Conservation (phyloP, 768 basidiomycete species). For the Mycena albidolilacea region DNA sequence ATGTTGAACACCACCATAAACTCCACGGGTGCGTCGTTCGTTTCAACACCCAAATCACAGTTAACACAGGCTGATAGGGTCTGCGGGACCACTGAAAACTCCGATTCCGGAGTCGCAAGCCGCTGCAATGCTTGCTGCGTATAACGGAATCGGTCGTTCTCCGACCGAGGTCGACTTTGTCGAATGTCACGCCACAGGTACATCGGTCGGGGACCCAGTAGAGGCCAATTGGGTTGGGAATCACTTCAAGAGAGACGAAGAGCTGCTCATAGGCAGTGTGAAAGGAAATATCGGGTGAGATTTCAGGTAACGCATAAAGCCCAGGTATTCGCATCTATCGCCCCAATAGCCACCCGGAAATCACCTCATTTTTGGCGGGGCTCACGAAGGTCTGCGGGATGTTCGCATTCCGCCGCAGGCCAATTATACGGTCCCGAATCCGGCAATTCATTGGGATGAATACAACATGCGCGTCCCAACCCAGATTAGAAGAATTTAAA, state of each 20-base stretch:
- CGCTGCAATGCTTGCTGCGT: slow-evolving; percentile 57
- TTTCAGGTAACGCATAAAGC: too few relatives aligned
- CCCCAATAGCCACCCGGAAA: slow-evolving; percentile 48
- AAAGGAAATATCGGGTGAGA: slow-evolving; percentile 63
- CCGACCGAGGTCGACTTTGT: slow-evolving; percentile 63
- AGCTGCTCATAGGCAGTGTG: slow-evolving; percentile 58
- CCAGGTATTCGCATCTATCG: not conserved
- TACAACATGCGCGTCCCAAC: slow-evolving; percentile 31
- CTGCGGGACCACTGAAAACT: slow-evolving; percentile 53
- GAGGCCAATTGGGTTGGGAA: slow-evolving; percentile 67
- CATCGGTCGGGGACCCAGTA: slow-evolving; percentile 63
- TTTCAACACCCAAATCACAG: too few relatives aligned
- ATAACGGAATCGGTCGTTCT: slow-evolving; percentile 45
- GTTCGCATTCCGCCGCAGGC: slow-evolving; percentile 43
- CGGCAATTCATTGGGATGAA: slow-evolving; percentile 51
- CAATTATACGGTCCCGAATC: slow-evolving; percentile 49
- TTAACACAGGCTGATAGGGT: slow-evolving; percentile 2
- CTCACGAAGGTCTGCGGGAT: slow-evolving; percentile 54
- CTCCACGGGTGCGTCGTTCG: slow-evolving; percentile 45
- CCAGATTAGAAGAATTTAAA: not conserved
- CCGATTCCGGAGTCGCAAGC: slow-evolving; percentile 56
- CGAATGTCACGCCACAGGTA: slow-evolving; percentile 70
- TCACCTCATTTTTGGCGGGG: slow-evolving; percentile 52
- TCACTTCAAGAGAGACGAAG: slow-evolving; percentile 49
- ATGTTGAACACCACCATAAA: slow-evolving; percentile 4